Conservation (phyloP, 345 rosid genomes). For the Eucalyptus urophylla region DNA sequence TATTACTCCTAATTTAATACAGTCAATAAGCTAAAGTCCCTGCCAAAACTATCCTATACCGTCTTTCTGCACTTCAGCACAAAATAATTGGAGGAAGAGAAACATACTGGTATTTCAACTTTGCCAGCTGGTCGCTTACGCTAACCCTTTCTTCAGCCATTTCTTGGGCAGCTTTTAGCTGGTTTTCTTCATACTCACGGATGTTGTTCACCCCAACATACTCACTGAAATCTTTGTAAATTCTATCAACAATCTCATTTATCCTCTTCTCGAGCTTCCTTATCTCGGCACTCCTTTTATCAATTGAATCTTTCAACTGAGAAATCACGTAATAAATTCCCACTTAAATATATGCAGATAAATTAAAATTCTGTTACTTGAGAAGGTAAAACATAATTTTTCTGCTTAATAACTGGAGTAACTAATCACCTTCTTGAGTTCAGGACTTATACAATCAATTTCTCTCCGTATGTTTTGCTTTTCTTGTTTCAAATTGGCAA, state of each 20-base stretch:
- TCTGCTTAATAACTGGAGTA: neutral
- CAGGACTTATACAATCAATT: slow-evolving; percentile 54
- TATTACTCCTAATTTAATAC: neutral
- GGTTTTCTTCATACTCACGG: slow-evolving; percentile 94
- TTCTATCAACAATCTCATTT: slow-evolving; percentile 75
- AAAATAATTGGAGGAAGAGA: neutral
- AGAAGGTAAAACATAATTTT: neutral
- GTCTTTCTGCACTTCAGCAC: neutral
- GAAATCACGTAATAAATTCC: neutral
- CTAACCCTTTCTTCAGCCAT: slow-evolving; percentile 89
- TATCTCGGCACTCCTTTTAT: slow-evolving; percentile 52
- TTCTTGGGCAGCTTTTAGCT: slow-evolving; percentile 78
- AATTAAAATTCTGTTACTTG: neutral
- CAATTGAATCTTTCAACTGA: slow-evolving; percentile 58
- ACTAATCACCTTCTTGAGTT: slow-evolving; percentile 52
- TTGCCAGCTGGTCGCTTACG: slow-evolving; percentile 85
- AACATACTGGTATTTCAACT: slow-evolving; percentile 95
- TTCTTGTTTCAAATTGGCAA: slow-evolving; percentile 61
- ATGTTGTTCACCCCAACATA: slow-evolving; percentile 84
- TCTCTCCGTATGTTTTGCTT: slow-evolving; percentile 51
- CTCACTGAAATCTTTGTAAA: slow-evolving; percentile 67
- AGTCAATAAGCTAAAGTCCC: neutral
- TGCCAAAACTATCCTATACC: neutral
- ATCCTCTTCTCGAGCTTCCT: slow-evolving; percentile 76
- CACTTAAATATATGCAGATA: neutral